phyloP scores from a whole-genome alignment of 2,329 filamentous ascomycete species.

The Gaeumannomyces sp. region DNA sequence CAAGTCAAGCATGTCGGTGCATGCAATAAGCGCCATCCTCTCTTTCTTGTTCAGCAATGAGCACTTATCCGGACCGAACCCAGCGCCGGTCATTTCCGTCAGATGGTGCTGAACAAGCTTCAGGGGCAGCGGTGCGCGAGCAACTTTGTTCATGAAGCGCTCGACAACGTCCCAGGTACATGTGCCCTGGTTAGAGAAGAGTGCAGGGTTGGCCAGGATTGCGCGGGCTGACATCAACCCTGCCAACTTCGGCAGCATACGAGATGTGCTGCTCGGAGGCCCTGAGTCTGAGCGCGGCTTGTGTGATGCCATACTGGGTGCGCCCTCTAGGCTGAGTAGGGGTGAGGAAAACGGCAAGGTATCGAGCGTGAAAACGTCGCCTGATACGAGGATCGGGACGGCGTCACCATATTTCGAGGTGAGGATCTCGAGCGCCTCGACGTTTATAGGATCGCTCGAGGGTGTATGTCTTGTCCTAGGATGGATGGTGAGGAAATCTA shows the following conservation, averaged over 20 bases:
- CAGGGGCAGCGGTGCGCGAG: constrained; percentile 52
- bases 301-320: neutral
- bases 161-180: constrained; percentile 60
- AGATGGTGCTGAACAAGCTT: constrained; percentile 61
- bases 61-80: constrained; percentile 45
- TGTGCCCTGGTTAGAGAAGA: constrained; percentile 51
- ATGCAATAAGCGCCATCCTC: constrained; percentile 41
- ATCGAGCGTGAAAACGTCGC: constrained; percentile 57
- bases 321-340: constrained; percentile 17
- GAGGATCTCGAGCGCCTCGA: constrained; percentile 53
- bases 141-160: constrained; percentile 53
- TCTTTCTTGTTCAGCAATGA: constrained; percentile 52
- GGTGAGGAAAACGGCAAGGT: constrained; percentile 39
- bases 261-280: constrained; percentile 19
- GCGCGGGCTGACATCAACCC: constrained; percentile 68
- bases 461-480: constrained; percentile 57
- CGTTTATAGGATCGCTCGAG: constrained; percentile 54
- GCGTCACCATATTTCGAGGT: constrained; percentile 43
- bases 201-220: constrained; percentile 59
- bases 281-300: constrained; percentile 2
- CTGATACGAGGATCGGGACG: constrained; percentile 63
- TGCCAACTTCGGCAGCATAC: constrained; percentile 39
- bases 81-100: constrained; percentile 58
- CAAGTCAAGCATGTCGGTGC: constrained; percentile 49
- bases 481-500: constrained; percentile 67